A percentile compares a stretch with the other conserved stretches of the same genome.
These are phyloP conservation scores for Martiniozyma asiatica DNA, from an alignment of 1,139 yeast species.

Conservation along the genomic window DNA sequence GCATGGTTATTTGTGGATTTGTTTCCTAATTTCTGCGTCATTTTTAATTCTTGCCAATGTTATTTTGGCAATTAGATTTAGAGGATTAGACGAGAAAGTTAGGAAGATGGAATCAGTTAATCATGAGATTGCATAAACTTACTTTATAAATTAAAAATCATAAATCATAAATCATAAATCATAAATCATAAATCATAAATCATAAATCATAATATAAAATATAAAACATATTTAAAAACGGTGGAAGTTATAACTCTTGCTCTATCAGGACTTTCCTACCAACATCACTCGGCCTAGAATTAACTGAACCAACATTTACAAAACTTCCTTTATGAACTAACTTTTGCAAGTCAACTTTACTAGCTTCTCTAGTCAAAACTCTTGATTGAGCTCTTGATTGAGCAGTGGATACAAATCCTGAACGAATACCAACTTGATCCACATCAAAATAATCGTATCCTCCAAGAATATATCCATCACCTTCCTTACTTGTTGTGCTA, in stretches of 20 bases:
- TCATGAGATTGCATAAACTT: conserved; percentile 9
- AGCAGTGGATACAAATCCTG: conserved; percentile 18
- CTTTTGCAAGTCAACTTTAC: conserved; percentile 9
- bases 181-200: too few species aligned
- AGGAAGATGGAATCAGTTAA: conserved; percentile 20
- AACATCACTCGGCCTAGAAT: conserved; percentile 4
- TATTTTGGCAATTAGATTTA: conserved; percentile 30
- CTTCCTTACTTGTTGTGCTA: conserved; percentile 1
- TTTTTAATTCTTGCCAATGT: conserved; percentile 36
- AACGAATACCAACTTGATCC: conserved; percentile 35
- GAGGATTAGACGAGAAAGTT: conserved; percentile 29
- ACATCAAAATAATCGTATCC: conserved; percentile 72
- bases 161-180: too few species aligned
- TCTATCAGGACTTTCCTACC: conserved; percentile 15
- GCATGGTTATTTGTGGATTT: conserved; percentile 34
- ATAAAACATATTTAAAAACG: too few species aligned
- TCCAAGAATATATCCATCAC: conserved; percentile 32
- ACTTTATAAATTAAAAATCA: background rate
- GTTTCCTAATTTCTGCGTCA: conserved; percentile 54
- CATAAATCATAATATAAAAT: background rate
- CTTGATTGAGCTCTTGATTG: conserved; percentile 15
- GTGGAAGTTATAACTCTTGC: conserved; percentile 12
- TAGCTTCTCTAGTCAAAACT: conserved; percentile 15
- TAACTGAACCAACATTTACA: conserved; percentile 4
- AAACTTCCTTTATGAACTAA: background rate